A percentile compares a stretch with the other conserved stretches of the same genome.
These are phyloP conservation scores for Penicillium sp. DNA, from an alignment of 2,329 filamentous ascomycete genomes.

Conservation along the genomic window DNA sequence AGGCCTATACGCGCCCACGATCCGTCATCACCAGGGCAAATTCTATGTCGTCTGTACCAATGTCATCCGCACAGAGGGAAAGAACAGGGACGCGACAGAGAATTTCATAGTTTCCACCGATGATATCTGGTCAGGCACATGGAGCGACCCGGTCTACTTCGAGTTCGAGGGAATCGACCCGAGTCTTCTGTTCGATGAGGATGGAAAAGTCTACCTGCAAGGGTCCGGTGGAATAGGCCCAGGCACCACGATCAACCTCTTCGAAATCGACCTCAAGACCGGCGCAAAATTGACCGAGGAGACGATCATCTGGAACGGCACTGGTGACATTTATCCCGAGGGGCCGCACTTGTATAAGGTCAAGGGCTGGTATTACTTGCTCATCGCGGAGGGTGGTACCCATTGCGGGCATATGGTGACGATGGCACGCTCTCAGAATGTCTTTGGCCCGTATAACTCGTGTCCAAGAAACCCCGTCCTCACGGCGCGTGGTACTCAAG, in stretches of 20 bases:
- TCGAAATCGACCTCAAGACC: slow-evolving; percentile 15
- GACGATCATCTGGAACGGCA: slow-evolving; percentile 14
- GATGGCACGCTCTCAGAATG: slow-evolving; percentile 33
- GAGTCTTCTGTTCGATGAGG: slow-evolving; percentile 42
- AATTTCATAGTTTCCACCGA: slow-evolving; percentile 48
- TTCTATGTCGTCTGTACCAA: slow-evolving; percentile 48
- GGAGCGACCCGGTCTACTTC: slow-evolving; percentile 48
- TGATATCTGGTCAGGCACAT: slow-evolving; percentile 47
- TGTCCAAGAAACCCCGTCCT: slow-evolving; percentile 48
- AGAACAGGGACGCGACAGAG: slow-evolving; percentile 13
- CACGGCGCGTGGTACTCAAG: slow-evolving; percentile 42
- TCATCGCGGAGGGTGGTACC: slow-evolving; percentile 35
- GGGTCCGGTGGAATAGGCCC: slow-evolving; percentile 25
- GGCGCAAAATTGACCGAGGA: slow-evolving; percentile 8
- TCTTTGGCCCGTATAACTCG: slow-evolving; percentile 46
- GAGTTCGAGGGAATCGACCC: slow-evolving; percentile 49
- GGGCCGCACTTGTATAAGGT: slow-evolving; percentile 37
- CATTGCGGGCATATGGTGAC: slow-evolving; percentile 31
- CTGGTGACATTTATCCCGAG: slow-evolving; percentile 20
- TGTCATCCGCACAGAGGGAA: slow-evolving; percentile 19
- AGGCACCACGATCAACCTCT: slow-evolving; percentile 6
- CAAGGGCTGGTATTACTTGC: slow-evolving; percentile 36
- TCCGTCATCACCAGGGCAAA: slow-evolving; percentile 44
- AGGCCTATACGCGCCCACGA: slow-evolving; percentile 47
- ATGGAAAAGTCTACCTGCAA: slow-evolving; percentile 10